Conservation (phyloP, 2,329 filamentous ascomycete genomes). For the Graphium sp. region DNA sequence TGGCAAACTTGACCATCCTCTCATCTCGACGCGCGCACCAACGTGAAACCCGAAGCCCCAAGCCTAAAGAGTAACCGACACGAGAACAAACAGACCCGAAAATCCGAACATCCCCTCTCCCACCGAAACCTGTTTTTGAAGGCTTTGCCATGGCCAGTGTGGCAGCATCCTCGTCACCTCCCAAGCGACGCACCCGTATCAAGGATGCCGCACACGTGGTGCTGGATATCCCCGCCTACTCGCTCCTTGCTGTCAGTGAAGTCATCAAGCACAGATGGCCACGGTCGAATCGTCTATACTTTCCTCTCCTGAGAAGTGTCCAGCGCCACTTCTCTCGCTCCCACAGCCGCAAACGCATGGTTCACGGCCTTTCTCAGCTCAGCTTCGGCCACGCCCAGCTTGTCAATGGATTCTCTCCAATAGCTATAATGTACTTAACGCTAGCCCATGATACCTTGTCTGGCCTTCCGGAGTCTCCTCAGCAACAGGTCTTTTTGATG, state of each 20-base stretch:
- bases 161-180: too few species aligned
- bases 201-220: too few species aligned
- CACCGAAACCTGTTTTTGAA: too few species aligned
- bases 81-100: too few species aligned
- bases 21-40: too few species aligned
- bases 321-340: constrained; percentile 1
- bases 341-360: not conserved
- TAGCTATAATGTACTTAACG: not conserved
- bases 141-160: too few species aligned
- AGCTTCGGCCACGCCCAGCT: constrained; percentile 2
- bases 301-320: constrained; percentile 1
- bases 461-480: not conserved
- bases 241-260: not conserved
- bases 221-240: constrained; percentile 1
- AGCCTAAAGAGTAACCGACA: too few species aligned
- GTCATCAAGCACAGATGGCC: constrained; percentile 2
- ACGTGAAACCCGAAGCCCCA: too few species aligned
- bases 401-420: not conserved
- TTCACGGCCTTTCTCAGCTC: constrained; percentile 2
- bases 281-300: not conserved
- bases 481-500: constrained; percentile 3
- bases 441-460: not conserved
- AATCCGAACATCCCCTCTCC: too few species aligned
- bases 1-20: too few species aligned
- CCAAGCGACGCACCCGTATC: too few species aligned